Base-by-base conservation (phyloP, 352 stramenopile species). In the Phytophthora multivora region DNA sequence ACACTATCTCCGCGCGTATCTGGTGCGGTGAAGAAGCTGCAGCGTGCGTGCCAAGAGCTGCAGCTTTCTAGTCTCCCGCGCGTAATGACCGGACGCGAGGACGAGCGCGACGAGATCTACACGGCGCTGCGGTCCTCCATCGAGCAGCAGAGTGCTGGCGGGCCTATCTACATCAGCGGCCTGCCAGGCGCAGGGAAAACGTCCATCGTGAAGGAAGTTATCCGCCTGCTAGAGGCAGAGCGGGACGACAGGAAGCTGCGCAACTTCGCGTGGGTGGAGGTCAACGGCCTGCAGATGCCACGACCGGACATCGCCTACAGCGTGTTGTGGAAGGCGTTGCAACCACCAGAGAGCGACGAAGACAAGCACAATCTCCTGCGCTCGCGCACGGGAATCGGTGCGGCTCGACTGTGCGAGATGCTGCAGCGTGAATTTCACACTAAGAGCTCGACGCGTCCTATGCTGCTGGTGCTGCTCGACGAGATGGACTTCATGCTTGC, bases 401-500 rank as follows among this genome's bases (percentile, higher is more conserved):
- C 77, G 3, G 66, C 75, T 2, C 55, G 66, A 9, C 53, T 83
- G 23, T 89, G 79, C 40, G 60, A 85, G 19, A 60, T 71, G 53
- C 56, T 89, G 23, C 66, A 82, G 53, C 57, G 65, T 16, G 77
- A 86, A 51, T 84, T 88, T 31, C 75, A 79, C 42, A 67, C 59
- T 3, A 69, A 68, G 30, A 69, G 73, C 9, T 19, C 73, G 5
- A 53, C 51, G 23, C 78, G 82, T 9, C 79, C 80, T 13, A 83
- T 83, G 47, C 23, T 91, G 4, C 41, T 91, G 30, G 65, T 90
- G 26, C 63, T 91, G 47, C 60, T 91, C 42, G 82, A 91, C 40
- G 82, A 91, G 62, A 90, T 91, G 78, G 82, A 91, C 50, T 91
- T 91, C 48, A 83, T 91, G 63, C 60, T 90, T 19, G 76, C 79